A percentile compares a stretch with the other conserved stretches of the same genome.
Conservation (phyloP, 192 early-diverging fungal species). For the Coemansia sp. region DNA sequence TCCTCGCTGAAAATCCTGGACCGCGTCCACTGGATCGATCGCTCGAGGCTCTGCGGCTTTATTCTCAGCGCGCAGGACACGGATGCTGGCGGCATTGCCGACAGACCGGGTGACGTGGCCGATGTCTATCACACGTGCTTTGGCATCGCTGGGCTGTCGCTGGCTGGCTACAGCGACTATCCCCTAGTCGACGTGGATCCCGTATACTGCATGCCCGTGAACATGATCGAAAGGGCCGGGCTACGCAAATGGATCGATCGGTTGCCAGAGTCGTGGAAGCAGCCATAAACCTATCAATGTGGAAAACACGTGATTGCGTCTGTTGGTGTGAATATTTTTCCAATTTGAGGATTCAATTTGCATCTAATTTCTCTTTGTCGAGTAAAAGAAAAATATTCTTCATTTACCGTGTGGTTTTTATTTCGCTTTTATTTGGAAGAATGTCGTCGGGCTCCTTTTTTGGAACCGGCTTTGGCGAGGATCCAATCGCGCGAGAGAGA, state of each 20-base stretch:
- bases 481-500: slow-evolving; percentile 43
- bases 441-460: slow-evolving; percentile 53
- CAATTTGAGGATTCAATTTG: background rate
- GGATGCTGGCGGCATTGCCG: slow-evolving; percentile 89
- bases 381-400: background rate
- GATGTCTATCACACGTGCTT: slow-evolving; percentile 99
- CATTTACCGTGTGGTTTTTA: too few species aligned
- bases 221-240: slow-evolving; percentile 60
- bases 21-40: slow-evolving; percentile 83
- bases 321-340: background rate
- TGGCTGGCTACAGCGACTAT: slow-evolving; percentile 71
- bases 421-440: slow-evolving; percentile 9
- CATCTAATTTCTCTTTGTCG: background rate
- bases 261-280: slow-evolving; percentile 24
- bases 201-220: slow-evolving; percentile 83
- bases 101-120: slow-evolving; percentile 85
- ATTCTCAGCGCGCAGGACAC: slow-evolving; percentile 83
- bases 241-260: slow-evolving; percentile 36
- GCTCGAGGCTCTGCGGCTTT: slow-evolving; percentile 70
- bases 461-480: slow-evolving; percentile 26
- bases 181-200: slow-evolving; percentile 78
- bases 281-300: background rate
- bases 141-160: slow-evolving; percentile 86
- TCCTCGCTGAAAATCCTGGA: slow-evolving; percentile 82
- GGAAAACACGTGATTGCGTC: background rate